A percentile compares a stretch with the other conserved stretches of the same genome.
Evolutionary conservation across 2,329 filamentous ascomycete genomes (phyloP).

Genomic region (Tricladium varicosporioides): DNA sequence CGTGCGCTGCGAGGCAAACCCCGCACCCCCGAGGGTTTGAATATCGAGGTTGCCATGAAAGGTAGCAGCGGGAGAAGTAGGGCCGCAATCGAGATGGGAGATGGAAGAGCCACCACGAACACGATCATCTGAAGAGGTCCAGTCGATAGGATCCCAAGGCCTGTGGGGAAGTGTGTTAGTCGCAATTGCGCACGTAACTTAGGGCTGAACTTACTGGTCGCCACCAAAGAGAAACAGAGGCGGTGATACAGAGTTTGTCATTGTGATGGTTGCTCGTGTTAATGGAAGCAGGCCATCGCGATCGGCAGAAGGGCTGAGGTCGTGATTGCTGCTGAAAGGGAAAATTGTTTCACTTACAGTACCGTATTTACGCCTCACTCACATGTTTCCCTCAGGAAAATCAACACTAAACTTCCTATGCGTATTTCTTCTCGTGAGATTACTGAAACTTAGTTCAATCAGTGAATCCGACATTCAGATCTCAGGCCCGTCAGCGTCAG

Average conservation of each 20-base stretch:
- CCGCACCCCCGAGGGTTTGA: conserved; percentile 72
- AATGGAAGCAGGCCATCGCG: no score
- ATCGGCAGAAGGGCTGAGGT: no score
- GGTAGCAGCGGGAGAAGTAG: conserved; percentile 42
- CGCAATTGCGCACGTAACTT: neutral
- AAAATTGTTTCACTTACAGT: no score
- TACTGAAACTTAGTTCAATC: no score
- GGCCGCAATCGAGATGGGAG: conserved; percentile 45
- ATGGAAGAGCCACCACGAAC: conserved; percentile 72
- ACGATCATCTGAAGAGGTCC: conserved; percentile 71
- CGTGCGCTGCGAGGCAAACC: conserved; percentile 78
- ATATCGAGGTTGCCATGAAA: conserved; percentile 71
- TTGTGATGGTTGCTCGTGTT: no score
- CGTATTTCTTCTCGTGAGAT: no score
- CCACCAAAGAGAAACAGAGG: conserved; percentile 25
- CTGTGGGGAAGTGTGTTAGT: conserved; percentile 36
- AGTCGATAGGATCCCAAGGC: conserved; percentile 57
- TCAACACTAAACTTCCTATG: no score
- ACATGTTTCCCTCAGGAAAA: no score
- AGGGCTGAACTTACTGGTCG: conserved; percentile 23
- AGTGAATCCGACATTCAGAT: no score
- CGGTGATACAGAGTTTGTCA: neutral
- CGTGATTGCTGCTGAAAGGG: no score
- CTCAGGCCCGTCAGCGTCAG: no score
- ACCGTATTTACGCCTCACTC: no score